phyloP scores from a whole-genome alignment of 2,329 filamentous ascomycete genomes.

The Colletotrichum sp. region DNA sequence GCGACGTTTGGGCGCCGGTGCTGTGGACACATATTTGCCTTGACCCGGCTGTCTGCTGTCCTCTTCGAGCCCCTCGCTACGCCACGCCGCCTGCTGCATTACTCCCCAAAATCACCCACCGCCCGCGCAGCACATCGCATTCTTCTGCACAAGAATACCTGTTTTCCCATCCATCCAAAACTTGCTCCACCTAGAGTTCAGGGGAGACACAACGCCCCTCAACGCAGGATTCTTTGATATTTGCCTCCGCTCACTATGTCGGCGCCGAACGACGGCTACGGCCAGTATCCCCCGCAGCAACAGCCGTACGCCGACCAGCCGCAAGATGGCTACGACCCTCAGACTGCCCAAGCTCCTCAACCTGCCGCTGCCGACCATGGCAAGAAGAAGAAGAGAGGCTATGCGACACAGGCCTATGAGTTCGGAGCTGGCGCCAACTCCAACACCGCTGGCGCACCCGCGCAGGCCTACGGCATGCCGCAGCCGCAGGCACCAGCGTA shows the following conservation, averaged over 20 bases:
- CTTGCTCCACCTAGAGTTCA: background rate
- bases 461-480: conserved; percentile 50
- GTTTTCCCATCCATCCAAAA: conserved; percentile 22
- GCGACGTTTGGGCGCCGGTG: background rate
- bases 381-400: conserved; percentile 91
- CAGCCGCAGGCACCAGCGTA: conserved; percentile 55
- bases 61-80: conserved; percentile 10
- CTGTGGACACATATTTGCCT: conserved; percentile 19
- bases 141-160: background rate
- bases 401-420: conserved; percentile 93
- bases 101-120: background rate
- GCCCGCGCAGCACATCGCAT: background rate
- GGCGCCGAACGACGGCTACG: conserved; percentile 60
- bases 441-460: conserved; percentile 52
- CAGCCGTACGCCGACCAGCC: conserved; percentile 47
- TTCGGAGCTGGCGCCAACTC: conserved; percentile 85
- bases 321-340: conserved; percentile 39
- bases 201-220: background rate
- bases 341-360: conserved; percentile 32
- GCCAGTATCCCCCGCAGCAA: conserved; percentile 51
- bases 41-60: conserved; percentile 3
- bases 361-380: conserved; percentile 48
- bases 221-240: background rate
- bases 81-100: conserved; percentile 13
- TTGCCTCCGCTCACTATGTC: conserved; percentile 52